phyloP scores from a whole-genome alignment of 257 asterid genomes.

The Parsonsia alboflavescens region DNA sequence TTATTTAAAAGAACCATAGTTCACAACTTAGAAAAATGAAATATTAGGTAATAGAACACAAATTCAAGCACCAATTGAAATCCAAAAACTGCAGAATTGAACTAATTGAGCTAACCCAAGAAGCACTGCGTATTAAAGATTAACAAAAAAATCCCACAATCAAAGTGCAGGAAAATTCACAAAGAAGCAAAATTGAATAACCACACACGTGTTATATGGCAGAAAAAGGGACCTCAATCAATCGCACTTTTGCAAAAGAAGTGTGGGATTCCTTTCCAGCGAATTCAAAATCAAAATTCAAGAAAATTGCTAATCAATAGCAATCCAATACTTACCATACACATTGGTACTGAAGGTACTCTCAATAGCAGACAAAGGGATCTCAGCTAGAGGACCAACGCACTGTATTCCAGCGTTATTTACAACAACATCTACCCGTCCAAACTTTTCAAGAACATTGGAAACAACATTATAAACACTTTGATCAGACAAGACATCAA shows the following conservation, averaged over 20 bases:
- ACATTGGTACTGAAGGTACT: conserved; percentile 79
- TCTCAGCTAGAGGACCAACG: conserved; percentile 83
- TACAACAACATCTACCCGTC: conserved; percentile 76
- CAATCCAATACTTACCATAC: conserved; percentile 40
- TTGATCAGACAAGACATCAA: conserved; percentile 69
- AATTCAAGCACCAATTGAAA: background rate
- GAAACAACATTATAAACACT: conserved; percentile 58
- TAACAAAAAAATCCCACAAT: background rate
- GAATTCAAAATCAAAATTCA: background rate
- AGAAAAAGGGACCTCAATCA: background rate
- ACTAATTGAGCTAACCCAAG: background rate
- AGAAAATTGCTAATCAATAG: background rate
- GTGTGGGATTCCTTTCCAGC: background rate
- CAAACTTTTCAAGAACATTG: conserved; percentile 53
- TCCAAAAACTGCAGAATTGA: background rate
- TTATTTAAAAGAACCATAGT: background rate
- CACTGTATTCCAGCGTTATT: conserved; percentile 93
- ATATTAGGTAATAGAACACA: background rate
- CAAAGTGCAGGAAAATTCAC: background rate
- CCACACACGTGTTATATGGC: too few relatives aligned
- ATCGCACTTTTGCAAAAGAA: background rate
- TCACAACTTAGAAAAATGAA: background rate
- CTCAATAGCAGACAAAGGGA: conserved; percentile 60
- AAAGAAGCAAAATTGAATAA: background rate
- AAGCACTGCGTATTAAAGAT: background rate